A percentile compares a stretch with the other conserved stretches of the same genome.
Evolutionary conservation across 257 asterid genomes (phyloP).

Genomic region (Mentha longifolia): DNA sequence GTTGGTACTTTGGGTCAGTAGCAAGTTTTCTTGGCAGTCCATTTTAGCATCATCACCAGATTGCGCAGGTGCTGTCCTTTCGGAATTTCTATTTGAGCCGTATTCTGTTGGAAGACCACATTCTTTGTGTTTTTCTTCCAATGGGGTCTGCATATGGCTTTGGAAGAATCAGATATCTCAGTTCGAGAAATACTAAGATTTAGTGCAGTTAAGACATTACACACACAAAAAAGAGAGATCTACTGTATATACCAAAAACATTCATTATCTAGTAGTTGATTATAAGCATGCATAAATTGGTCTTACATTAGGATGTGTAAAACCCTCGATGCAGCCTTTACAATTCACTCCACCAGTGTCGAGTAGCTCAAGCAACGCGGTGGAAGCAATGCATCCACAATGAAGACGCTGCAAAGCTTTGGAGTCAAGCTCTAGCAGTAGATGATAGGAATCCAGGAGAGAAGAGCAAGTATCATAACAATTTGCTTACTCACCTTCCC

Average conservation of each 20-base stretch:
- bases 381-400: constrained; percentile 95
- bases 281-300: constrained; percentile 28
- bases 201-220: background rate
- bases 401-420: constrained; percentile 77
- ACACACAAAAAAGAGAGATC: background rate
- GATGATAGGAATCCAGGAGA: constrained; percentile 11
- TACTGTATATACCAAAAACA: background rate
- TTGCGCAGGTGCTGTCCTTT: constrained; percentile 45
- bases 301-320: constrained; percentile 63
- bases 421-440: constrained; percentile 16
- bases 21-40: constrained; percentile 39
- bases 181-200: constrained; percentile 27
- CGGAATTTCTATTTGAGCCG: constrained; percentile 40
- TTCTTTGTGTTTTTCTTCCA: constrained; percentile 50
- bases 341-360: constrained; percentile 87
- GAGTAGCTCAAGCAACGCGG: constrained; percentile 68
- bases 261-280: constrained; percentile 17
- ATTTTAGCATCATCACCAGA: constrained; percentile 44
- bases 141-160: constrained; percentile 58
- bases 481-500: constrained; percentile 66
- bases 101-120: constrained; percentile 44
- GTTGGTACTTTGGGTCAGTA: constrained; percentile 39
- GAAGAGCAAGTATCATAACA: background rate
- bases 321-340: constrained; percentile 60
- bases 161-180: constrained; percentile 46